Evolutionary conservation across 345 rosid genomes (phyloP), one percentile per base, ranked within the genome.

Genomic region (Pistacia atlantica): DNA sequence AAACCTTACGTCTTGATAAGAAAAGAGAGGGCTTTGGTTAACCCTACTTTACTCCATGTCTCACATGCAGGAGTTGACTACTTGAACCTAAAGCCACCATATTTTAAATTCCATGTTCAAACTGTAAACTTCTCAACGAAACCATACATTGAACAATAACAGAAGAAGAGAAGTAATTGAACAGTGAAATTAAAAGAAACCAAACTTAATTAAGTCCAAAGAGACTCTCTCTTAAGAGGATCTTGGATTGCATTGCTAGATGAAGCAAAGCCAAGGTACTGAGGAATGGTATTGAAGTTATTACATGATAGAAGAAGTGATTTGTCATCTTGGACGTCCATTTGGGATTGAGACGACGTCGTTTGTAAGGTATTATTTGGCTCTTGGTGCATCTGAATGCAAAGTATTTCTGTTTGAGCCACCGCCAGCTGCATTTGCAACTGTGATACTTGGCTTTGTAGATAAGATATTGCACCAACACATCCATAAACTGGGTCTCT

Each of bases 401-500:
- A 89, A 11, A 91, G 87, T 49, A 90, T 86, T 84, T 93, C 97
- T 0, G 97, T 80, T 78, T 93, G 97, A 80, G 97, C 97, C 64
- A 88, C 88, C 0, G 98, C 94, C 22, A 93, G 90, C 78, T 93
- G 91, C 90, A 91, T 92, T 78, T 91, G 91, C 75, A 93, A 74
- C 81, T 93, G 88, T 2, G 94, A 89, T 1, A 93, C 98, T 83
- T 93, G 97, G 66, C 89, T 89, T 76, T 93, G 94, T 35, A 93
- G 83, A 79, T 81, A 89, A 4, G 97, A 89, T 74, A 93, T 93
- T 58, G 93, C 96, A 54, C 97, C 97, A 13, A 87, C 96, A 55
- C 96, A 91, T 11, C 97, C 97, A 42, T 93, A 91, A 1, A 93
- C 96, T 0, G 97, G 97, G 82, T 93, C 97, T 79, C 94, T 83